A percentile compares a stretch with the other conserved stretches of the same genome.
Conservation (phyloP, 192 early-diverging fungal genomes). For the Backusella psychrophila region DNA sequence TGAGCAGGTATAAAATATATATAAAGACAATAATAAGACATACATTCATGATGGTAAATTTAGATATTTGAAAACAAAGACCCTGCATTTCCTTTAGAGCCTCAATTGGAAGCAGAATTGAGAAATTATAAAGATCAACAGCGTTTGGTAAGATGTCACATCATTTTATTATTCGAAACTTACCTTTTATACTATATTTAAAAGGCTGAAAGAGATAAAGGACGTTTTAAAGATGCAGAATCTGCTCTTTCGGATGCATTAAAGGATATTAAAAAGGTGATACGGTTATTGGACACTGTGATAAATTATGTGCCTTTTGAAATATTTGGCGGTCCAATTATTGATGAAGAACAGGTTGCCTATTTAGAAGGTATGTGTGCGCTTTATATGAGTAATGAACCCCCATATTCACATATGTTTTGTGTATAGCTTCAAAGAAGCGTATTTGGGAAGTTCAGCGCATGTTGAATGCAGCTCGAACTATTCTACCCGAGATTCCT, state of each 20-base stretch:
- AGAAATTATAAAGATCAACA: constrained; percentile 17
- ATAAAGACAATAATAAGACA: not conserved
- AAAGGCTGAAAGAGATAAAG: constrained; percentile 15
- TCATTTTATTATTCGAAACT: not conserved
- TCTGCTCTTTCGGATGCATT: not conserved
- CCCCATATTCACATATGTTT: too few relatives aligned
- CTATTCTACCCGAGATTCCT: constrained; percentile 27
- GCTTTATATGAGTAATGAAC: too few relatives aligned
- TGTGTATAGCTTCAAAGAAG: not conserved
- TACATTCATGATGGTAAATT: too few relatives aligned
- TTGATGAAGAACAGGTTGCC: constrained; percentile 20
- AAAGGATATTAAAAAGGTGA: not conserved
- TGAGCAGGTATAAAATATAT: constrained; percentile 2
- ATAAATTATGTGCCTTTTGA: constrained; percentile 23
- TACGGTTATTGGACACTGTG: not conserved
- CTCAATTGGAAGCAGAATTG: constrained; percentile 11
- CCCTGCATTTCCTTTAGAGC: not conserved
- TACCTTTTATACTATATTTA: too few relatives aligned
- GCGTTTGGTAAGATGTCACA: constrained; percentile 4
- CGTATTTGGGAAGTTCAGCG: constrained; percentile 13
- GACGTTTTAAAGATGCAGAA: constrained; percentile 17
- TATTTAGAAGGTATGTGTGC: constrained; percentile 22
- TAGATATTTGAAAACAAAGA: constrained; percentile 16
- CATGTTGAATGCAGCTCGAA: constrained; percentile 17
- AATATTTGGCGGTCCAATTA: constrained; percentile 18